Evolutionary conservation across 352 stramenopile species (phyloP).

Genomic region (Globisporangium takayamanum): DNA sequence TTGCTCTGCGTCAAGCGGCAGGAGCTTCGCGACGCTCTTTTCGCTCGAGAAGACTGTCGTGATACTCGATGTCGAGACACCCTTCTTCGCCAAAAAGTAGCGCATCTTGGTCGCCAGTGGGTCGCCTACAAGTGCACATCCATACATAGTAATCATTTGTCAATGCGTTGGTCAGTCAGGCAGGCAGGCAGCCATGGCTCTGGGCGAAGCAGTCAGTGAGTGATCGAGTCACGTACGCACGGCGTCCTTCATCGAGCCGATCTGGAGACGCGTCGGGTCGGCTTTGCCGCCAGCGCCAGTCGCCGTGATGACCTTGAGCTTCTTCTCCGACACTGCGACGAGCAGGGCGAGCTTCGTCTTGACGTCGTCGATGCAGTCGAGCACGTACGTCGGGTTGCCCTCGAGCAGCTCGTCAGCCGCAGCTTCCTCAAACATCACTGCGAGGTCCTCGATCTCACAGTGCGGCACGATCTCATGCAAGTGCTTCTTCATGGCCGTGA

Average conservation of each 20-base stretch:
- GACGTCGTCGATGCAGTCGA: conserved; percentile 99
- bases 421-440: conserved; percentile 88
- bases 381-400: conserved; percentile 88
- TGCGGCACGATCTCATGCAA: conserved; percentile 64
- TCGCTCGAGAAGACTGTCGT: conserved; percentile 93
- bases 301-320: conserved; percentile 79
- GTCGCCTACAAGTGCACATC: conserved; percentile 52
- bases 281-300: conserved; percentile 93
- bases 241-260: conserved; percentile 93
- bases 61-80: conserved; percentile 57
- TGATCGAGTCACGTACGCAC: conserved; percentile 42
- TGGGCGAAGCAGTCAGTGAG: neutral
- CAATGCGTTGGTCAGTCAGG: neutral
- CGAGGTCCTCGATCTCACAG: conserved; percentile 82
- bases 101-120: conserved; percentile 94
- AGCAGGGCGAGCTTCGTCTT: conserved; percentile 96
- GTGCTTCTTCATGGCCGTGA: conserved; percentile 79
- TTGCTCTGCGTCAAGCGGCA: conserved; percentile 93
- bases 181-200: no score
- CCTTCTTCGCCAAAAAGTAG: conserved; percentile 89
- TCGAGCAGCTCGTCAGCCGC: conserved; percentile 79
- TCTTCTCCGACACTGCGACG: conserved; percentile 78
- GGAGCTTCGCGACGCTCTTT: conserved; percentile 93
- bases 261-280: conserved; percentile 95
- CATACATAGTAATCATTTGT: conserved; percentile 2